Evolutionary conservation across 495 filamentous ascomycete genomes (phyloP), one percentile per base, ranked within the genome.

Genomic region (Halenospora varia): DNA sequence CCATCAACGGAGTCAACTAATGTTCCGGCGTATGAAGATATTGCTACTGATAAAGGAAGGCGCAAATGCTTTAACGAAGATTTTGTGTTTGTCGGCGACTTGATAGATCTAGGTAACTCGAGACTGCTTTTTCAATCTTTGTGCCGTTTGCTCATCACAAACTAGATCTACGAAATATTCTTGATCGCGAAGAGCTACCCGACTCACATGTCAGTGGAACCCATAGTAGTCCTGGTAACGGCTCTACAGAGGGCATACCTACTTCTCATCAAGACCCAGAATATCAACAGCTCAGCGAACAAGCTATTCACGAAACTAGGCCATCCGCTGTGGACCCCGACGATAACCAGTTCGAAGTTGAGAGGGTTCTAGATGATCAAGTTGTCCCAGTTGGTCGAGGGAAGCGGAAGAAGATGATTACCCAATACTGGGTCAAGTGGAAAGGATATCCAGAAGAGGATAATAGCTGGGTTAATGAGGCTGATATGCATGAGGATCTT

Each of bases 391-490:
- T 53, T 53, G 47, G 50, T 39, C 50, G 50, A 41, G 50, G 50
- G 24, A 53, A 18, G 19, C 35, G 50, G 10, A 53, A 53, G 50
- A 53, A 53, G 50, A 53, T 53, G 26, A 53, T 41, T 41, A 53
- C 50, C 50, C 25, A 53, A 41, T 53, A 53, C 50, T 53, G 25
- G 50, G 50, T 53, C 50, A 53, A 53, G 50, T 53, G 10, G 50
- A 53, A 53, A 53, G 50, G 35, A 41, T 53, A 53, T 53, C 50
- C 25, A 53, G 50, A 53, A 53, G 50, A 53, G 40, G 25, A 53
- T 53, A 53, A 53, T 53, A 53, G 50, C 50, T 53, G 25, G 50
- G 50, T 53, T 53, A 53, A 53, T 53, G 25, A 53, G 50, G 50
- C 50, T 53, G 25, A 53, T 53, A 35, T 53, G 19, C 19, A 53